A percentile compares a stretch with the other conserved stretches of the same genome.
Evolutionary conservation across 805 yeast species (phyloP).

Genomic region (Cyberlindnera japonica): DNA sequence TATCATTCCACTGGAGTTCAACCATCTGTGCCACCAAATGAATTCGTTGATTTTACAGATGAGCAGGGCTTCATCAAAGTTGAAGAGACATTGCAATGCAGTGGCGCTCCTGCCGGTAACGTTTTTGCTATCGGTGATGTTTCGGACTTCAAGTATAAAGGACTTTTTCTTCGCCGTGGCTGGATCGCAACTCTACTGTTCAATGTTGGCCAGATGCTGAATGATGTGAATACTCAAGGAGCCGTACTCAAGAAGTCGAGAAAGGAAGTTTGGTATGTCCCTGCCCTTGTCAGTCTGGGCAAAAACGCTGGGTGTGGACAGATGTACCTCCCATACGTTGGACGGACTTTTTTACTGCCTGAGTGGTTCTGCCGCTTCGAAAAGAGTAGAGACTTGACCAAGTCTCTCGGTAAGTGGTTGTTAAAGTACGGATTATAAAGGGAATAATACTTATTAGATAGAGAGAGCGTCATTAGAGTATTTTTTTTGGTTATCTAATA

Average conservation of each 20-base stretch:
- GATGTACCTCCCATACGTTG: constrained; percentile 16
- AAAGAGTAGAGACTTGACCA: constrained; percentile 2
- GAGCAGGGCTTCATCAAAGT: constrained; percentile 21
- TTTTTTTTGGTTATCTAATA: not conserved
- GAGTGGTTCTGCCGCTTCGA: constrained; percentile 15
- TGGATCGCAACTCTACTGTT: constrained; percentile 17
- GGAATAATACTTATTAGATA: too few relatives aligned
- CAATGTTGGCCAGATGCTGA: constrained; percentile 19
- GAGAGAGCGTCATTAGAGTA: too few relatives aligned
- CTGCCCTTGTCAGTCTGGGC: constrained; percentile 24
- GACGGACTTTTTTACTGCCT: constrained; percentile 21
- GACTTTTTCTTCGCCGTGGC: constrained; percentile 14
- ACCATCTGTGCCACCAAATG: constrained; percentile 23
- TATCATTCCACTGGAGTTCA: constrained; percentile 19
- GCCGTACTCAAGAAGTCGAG: constrained; percentile 1
- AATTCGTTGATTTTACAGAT: constrained; percentile 12
- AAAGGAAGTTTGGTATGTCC: not conserved
- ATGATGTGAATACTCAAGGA: not conserved
- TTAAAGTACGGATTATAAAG: not conserved
- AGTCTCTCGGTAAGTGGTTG: not conserved
- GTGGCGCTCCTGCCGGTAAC: constrained; percentile 17
- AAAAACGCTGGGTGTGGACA: constrained; percentile 29
- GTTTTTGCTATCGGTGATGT: constrained; percentile 35
- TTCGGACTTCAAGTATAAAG: constrained; percentile 24
- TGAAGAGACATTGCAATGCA: constrained; percentile 23